phyloP scores from a whole-genome alignment of 331 rosid species.

The Telfairia occidentalis region DNA sequence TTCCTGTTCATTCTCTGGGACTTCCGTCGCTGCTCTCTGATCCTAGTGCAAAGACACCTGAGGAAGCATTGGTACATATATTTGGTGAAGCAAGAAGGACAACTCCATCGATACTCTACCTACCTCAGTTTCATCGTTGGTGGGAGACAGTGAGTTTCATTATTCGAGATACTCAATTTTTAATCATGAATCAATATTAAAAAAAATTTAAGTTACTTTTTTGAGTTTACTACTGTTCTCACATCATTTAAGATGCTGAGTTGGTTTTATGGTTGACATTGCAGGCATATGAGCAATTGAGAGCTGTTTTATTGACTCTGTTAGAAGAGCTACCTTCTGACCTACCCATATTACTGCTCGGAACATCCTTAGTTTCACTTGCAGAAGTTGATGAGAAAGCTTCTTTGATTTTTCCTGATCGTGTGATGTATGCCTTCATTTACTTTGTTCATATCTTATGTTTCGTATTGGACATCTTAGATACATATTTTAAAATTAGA shows the following conservation, averaged over 20 bases:
- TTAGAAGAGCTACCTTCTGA: constrained; percentile 84
- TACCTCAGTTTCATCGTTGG: constrained; percentile 91
- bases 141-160: constrained; percentile 86
- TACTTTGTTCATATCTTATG: constrained; percentile 2
- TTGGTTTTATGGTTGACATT: constrained; percentile 15
- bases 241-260: neutral
- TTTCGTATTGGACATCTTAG: neutral
- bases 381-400: constrained; percentile 62
- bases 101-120: constrained; percentile 81
- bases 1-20: constrained; percentile 92
- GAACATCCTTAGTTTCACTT: constrained; percentile 52
- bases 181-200: constrained; percentile 3
- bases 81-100: constrained; percentile 95
- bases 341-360: constrained; percentile 69
- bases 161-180: neutral
- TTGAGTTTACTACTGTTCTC: neutral
- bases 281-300: constrained; percentile 93
- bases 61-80: constrained; percentile 94
- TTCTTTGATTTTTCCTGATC: constrained; percentile 50
- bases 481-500: neutral
- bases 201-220: neutral
- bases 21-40: constrained; percentile 90
- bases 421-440: constrained; percentile 51
- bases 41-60: constrained; percentile 98
- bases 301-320: constrained; percentile 79